Evolutionary conservation across 805 yeast species (phyloP), one percentile per base, ranked within the genome.

Genomic region (Yamadazyma takamatsuzukensis): DNA sequence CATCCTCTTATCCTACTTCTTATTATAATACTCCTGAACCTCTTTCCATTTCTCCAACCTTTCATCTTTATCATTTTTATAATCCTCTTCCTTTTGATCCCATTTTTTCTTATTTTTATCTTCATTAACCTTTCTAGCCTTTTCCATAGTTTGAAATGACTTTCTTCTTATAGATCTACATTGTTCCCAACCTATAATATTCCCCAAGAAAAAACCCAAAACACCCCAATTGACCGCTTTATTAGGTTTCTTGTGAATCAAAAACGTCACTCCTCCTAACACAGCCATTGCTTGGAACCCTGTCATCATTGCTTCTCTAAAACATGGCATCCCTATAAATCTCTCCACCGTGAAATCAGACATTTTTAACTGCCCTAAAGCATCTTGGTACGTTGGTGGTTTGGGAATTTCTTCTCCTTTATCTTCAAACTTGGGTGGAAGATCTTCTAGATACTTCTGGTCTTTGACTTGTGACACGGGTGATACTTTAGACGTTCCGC

Each of bases 141-240:
- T 58, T 37, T 76, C 78, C 29, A 89, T 81, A 36, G 80, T 78
- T 39, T 74, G 72, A 52, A 77, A 70, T 34, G 83, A 77, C 41
- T 76, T 73, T 48, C 80, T 69, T 54, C 95, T 70, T 29, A 76
- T 70, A 30, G 77, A 68, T 37, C 95, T 70, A 56, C 97, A 89
- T 58, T 87, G 95, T 53, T 89, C 96, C 96, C 96, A 89, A 1
- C 95, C 85, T 17, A 84, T 78, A 0, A 84, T 70, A 27, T 85
- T 78, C 1, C 96, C 96, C 14, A 87, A 53, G 35, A 84, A 58
- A 43, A 87, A 75, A 3, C 93, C 95, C 23, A 83, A 83, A 31
- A 84, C 68, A 7, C 81, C 80, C 96, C 96, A 89, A 51, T 89
- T 85, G 11, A 76, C 66, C 1, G 94, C 79, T 40, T 72, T 72